phyloP scores from a whole-genome alignment of 2,329 filamentous ascomycete species.

The Talaromyces sp. region DNA sequence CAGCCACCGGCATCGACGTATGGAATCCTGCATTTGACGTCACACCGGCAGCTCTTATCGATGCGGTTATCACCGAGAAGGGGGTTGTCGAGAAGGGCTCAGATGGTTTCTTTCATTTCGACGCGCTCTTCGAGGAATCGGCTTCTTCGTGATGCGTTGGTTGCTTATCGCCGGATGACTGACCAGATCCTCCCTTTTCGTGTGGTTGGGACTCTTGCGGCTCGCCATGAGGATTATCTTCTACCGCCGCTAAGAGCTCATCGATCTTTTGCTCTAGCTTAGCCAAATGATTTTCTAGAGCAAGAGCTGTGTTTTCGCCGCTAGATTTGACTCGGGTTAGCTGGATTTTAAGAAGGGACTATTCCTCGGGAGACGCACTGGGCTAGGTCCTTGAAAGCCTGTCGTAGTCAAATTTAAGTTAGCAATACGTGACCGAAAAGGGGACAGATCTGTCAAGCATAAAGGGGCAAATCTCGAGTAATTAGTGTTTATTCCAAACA shows the following conservation, averaged over 20 bases:
- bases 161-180: slow-evolving; percentile 10
- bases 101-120: slow-evolving; percentile 63
- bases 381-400: slow-evolving; percentile 31
- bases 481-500: neutral
- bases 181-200: slow-evolving; percentile 7
- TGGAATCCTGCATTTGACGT: slow-evolving; percentile 99
- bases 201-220: slow-evolving; percentile 1
- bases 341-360: neutral
- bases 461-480: neutral
- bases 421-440: neutral
- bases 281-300: slow-evolving; percentile 51
- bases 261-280: slow-evolving; percentile 52
- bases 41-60: slow-evolving; percentile 81
- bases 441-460: neutral
- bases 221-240: slow-evolving; percentile 7
- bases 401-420: neutral
- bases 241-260: slow-evolving; percentile 24
- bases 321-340: slow-evolving; percentile 24
- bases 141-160: slow-evolving; percentile 10
- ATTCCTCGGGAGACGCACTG: slow-evolving; percentile 18
- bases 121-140: slow-evolving; percentile 25
- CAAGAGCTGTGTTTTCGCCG: slow-evolving; percentile 52
- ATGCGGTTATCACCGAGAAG: slow-evolving; percentile 89
- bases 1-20: slow-evolving; percentile 68
- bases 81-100: slow-evolving; percentile 75